Evolutionary conservation across 2,329 filamentous ascomycete species (phyloP), one percentile per base, ranked within the genome.

Genomic region (Colletotrichum phormii): DNA sequence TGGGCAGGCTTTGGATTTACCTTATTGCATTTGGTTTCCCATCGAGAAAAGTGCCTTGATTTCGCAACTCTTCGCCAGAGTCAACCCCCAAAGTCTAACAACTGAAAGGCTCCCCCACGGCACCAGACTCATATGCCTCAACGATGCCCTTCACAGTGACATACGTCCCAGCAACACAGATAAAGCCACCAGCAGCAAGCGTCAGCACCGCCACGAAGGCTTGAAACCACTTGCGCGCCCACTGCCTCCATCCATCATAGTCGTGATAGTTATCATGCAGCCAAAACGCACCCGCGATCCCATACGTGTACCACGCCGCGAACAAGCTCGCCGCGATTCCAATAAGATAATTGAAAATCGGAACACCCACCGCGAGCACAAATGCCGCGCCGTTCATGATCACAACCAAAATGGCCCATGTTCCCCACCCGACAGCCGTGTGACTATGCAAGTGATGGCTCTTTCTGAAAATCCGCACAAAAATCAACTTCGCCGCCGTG

Each of bases 221-320:
- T 79, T 86, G 85, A 22, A 77, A 63, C 72, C 82, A 84, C 54
- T 80, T 80, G 24, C 77, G 77, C 12, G 76, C 76, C 84, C 84
- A 86, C 3, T 79, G 81, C 37, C 73, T 73, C 64, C 79, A 78
- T 0, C 85, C 83, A 35, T 82, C 81, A 13, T 81, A 80, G 71
- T 82, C 81, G 71, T 87, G 80, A 67, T 86, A 87, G 1, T 81
- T 78, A 65, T 88, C 86, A 75, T 88, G 84, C 15, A 88, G 78
- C 86, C 86, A 89, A 73, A 89, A 88, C 11, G 84, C 84, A 5
- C 86, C 87, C 1, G 86, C 86, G 54, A 88, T 81, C 1, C 87
- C 87, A 74, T 87, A 89, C 2, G 86, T 88, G 72, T 86, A 89
- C 87, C 87, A 89, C 1, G 84, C 82, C 1, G 87, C 87, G 72